Evolutionary conservation across 495 filamentous ascomycete species (phyloP), one percentile per base, ranked within the genome.

Genomic region (Immersiella caudata): DNA sequence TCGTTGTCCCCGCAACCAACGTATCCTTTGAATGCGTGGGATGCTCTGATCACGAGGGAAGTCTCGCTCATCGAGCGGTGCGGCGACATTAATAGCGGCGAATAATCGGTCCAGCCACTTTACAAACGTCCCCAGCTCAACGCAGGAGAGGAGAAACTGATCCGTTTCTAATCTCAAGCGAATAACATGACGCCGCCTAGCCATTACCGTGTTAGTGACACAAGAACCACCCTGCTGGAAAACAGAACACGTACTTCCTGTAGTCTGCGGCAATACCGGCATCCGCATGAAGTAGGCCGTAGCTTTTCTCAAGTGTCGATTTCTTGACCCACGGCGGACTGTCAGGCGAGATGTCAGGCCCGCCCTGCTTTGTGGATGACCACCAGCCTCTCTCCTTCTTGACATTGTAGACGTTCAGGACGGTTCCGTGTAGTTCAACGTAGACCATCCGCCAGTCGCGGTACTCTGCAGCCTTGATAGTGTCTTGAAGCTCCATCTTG

Each of bases 251-350:
- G 59, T 74, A 86, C 81, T 89, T 89, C 66, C 80, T 74, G 71
- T 88, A 87, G 76, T 91, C 88, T 16, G 82, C 78, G 12, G 88
- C 88, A 27, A 89, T 81, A 16, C 88, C 88, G 46, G 87, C 84
- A 73, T 91, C 88, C 33, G 88, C 89, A 69, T 90, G 82, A 58
- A 89, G 84, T 25, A 91, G 79, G 33, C 84, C 85, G 72, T 88
- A 90, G 57, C 78, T 83, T 71, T 76, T 81, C 49, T 89, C 73
- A 35, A 89, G 69, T 36, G 72, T 70, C 14, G 84, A 82, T 65
- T 70, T 75, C 67, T 76, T 79, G 18, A 79, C 73, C 74, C 79
- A 80, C 26, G 76, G 74, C 24, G 82, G 80, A 56, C 74, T 77
- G 67, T 85, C 81, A 20, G 78, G 74, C 46, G 67, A 75, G 56